Base-by-base conservation (phyloP, 2,329 filamentous ascomycete species). In the Talaromyces albobiverticillius region DNA sequence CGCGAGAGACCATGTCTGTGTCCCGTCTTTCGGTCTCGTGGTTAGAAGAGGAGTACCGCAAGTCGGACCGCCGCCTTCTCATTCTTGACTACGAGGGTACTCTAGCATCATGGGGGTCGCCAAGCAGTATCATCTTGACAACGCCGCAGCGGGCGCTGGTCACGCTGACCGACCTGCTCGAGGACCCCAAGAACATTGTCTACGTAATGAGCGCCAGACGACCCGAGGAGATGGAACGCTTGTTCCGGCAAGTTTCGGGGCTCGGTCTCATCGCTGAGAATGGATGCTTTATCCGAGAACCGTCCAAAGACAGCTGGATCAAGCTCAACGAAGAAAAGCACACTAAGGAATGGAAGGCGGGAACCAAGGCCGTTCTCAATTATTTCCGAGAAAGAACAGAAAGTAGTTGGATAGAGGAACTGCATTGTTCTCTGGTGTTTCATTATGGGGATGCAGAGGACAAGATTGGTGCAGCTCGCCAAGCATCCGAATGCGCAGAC, bases 51-150 rank as follows among this genome's bases (percentile, higher is more conserved):
- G 79, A 83, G 57, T 97, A 96, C 70, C 76, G 80, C 56, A 69
- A 76, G 8, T 82, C 88, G 0, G 71, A 83, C 40, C 82, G 83
- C 18, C 85, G 92, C 14, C 79, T 97, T 2, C 94, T 97, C 71
- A 86, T 97, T 60, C 79, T 97, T 42, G 93, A 97, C 66, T 95
- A 96, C 65, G 93, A 97, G 70, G 93, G 91, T 42, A 97, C 93
- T 0, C 77, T 97, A 7, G 89, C 94, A 41, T 90, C 87, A 51
- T 94, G 90, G 82, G 90, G 90, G 3, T 88, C 89, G 0, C 87
- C 90, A 53, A 88, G 85, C 57, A 88, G 89, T 65, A 93, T 94
- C 58, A 90, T 96, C 46, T 80, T 94, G 16, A 88, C 90, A 48
- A 95, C 89, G 60, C 91, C 91, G 2, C 88, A 94, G 74, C 86